Evolutionary conservation across 129 eudicot species (phyloP).

Genomic region (Chrysanthemum makinoi): DNA sequence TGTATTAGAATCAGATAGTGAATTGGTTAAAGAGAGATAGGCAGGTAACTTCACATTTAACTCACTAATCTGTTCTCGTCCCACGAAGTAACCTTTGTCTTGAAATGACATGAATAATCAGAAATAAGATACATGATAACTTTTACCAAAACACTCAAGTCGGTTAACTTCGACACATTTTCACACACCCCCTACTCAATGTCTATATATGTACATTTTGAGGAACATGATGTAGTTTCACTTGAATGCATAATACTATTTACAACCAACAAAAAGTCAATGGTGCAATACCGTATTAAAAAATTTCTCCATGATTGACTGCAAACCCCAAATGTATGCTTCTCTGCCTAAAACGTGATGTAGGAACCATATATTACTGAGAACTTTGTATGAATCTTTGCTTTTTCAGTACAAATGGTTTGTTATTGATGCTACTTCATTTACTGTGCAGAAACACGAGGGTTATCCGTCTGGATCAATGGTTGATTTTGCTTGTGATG

Average conservation of each 20-base stretch:
- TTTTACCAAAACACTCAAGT: neutral
- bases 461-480: slow-evolving; percentile 94
- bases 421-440: slow-evolving; percentile 10
- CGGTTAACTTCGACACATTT: neutral
- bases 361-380: neutral
- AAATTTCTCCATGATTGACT: neutral
- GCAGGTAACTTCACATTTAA: neutral
- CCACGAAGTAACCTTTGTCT: neutral
- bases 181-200: no score
- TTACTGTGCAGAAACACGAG: slow-evolving; percentile 57
- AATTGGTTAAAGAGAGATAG: neutral
- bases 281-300: neutral
- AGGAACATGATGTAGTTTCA: neutral
- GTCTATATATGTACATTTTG: neutral
- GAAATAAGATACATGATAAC: neutral
- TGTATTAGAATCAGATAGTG: neutral
- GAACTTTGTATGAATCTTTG: neutral
- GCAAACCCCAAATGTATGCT: neutral
- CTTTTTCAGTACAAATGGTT: neutral
- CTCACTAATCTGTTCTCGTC: neutral
- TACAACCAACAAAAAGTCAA: neutral
- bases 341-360: neutral
- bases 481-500: slow-evolving; percentile 95
- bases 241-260: neutral
- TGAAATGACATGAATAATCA: neutral